These are phyloP conservation scores for Suhomyces bokatorum DNA, from an alignment of 1,139 yeast species.

Conservation along the genomic window DNA sequence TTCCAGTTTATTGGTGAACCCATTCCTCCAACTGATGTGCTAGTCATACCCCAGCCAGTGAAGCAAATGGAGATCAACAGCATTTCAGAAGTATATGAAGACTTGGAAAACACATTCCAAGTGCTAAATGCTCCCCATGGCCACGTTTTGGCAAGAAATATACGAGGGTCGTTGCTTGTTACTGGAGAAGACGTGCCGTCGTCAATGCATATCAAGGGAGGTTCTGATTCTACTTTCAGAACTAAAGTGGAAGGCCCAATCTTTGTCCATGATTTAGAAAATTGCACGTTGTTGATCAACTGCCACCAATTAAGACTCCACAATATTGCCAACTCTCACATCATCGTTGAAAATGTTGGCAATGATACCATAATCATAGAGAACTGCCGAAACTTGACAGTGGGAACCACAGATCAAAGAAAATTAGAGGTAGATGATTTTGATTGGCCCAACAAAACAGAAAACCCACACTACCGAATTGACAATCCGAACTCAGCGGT, in stretches of 20 bases:
- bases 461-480: slow-evolving; percentile 19
- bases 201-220: slow-evolving; percentile 29
- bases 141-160: slow-evolving; percentile 20
- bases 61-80: background rate
- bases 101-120: background rate
- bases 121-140: slow-evolving; percentile 7
- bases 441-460: slow-evolving; percentile 24
- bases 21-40: slow-evolving; percentile 9
- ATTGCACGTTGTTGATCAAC: slow-evolving; percentile 26
- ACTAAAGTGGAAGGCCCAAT: slow-evolving; percentile 36
- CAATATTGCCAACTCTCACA: slow-evolving; percentile 22
- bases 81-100: background rate
- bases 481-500: background rate
- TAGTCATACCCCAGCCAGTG: background rate
- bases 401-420: slow-evolving; percentile 15
- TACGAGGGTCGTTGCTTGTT: slow-evolving; percentile 15
- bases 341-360: slow-evolving; percentile 23
- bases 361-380: slow-evolving; percentile 38
- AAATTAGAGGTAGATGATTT: slow-evolving; percentile 27
- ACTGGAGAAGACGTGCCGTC: slow-evolving; percentile 11
- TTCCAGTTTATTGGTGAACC: slow-evolving; percentile 35
- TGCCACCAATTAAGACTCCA: slow-evolving; percentile 48
- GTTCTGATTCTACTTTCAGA: slow-evolving; percentile 19
- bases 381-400: slow-evolving; percentile 24
- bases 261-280: slow-evolving; percentile 25